Evolutionary conservation across 371 early-diverging fungal species (phyloP).

Genomic region (Circinella minor): DNA sequence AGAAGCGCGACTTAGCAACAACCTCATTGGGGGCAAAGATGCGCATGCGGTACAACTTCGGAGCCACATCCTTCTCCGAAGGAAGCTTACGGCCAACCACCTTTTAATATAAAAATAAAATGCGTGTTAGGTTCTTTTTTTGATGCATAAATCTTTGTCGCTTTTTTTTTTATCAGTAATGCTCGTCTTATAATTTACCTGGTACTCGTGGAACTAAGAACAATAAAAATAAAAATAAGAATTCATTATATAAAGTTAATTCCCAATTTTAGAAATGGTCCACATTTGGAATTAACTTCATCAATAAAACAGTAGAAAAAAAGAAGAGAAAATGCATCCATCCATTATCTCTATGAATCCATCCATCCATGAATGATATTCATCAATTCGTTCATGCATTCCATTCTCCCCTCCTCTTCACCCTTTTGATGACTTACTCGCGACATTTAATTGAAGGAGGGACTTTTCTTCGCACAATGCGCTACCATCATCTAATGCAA

Average conservation of each 20-base stretch:
- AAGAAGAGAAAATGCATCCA: slow-evolving; percentile 7
- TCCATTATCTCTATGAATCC: slow-evolving; percentile 6
- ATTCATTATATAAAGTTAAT: not conserved
- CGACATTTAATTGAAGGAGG: slow-evolving; percentile 7
- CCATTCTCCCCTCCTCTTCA: not conserved
- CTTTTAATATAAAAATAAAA: slow-evolving; percentile 35
- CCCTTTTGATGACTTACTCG: slow-evolving; percentile 13
- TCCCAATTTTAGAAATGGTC: too few relatives aligned
- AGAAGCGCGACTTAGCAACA: slow-evolving; percentile 99
- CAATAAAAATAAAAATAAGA: not conserved
- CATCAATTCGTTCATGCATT: slow-evolving; percentile 3
- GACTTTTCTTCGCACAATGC: not conserved
- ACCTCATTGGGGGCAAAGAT: slow-evolving; percentile 99
- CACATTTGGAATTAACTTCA: too few relatives aligned
- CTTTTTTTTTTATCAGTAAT: not conserved
- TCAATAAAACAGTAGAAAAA: not conserved
- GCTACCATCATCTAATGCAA: not conserved
- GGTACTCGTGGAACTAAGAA: slow-evolving; percentile 71
- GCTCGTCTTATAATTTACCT: slow-evolving; percentile 24
- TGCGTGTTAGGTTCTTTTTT: not conserved
- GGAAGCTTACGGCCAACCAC: slow-evolving; percentile 96
- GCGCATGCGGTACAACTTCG: slow-evolving; percentile 97
- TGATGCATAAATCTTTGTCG: not conserved
- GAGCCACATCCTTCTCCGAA: slow-evolving; percentile 83
- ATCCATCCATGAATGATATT: slow-evolving; percentile 20